Evolutionary conservation across 805 yeast genomes (phyloP).

Genomic region (Monosporozyma servazzii): DNA sequence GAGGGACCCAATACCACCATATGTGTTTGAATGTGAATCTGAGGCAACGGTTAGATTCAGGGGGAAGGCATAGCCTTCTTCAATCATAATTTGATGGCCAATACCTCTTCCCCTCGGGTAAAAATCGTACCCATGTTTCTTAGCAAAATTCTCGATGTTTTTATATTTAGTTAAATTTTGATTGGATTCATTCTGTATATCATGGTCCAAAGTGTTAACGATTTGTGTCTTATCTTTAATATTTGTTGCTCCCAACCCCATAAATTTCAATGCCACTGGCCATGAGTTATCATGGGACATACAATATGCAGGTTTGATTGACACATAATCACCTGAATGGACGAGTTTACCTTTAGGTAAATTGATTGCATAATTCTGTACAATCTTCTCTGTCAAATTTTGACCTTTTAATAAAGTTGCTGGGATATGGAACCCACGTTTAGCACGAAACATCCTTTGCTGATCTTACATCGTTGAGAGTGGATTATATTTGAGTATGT

Average conservation of each 20-base stretch:
- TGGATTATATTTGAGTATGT: not conserved
- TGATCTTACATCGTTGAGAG: not conserved
- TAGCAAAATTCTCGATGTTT: slow-evolving; percentile 85
- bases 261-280: slow-evolving; percentile 97
- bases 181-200: slow-evolving; percentile 87
- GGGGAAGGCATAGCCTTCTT: slow-evolving; percentile 98
- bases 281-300: slow-evolving; percentile 99
- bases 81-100: slow-evolving; percentile 98
- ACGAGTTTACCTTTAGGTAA: slow-evolving; percentile 67
- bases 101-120: slow-evolving; percentile 99
- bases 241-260: slow-evolving; percentile 82
- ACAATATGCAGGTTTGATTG: slow-evolving; percentile 91
- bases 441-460: slow-evolving; percentile 17
- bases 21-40: slow-evolving; percentile 95
- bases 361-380: slow-evolving; percentile 86
- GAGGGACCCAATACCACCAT: slow-evolving; percentile 91
- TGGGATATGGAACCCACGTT: slow-evolving; percentile 17
- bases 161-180: slow-evolving; percentile 79
- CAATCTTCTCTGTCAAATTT: slow-evolving; percentile 91
- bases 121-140: slow-evolving; percentile 85
- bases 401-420: slow-evolving; percentile 37
- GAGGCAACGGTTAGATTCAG: slow-evolving; percentile 88
- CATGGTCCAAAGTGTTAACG: slow-evolving; percentile 95
- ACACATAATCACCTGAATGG: slow-evolving; percentile 86
- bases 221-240: slow-evolving; percentile 84